These are phyloP conservation scores for Tuber indicum DNA, from an alignment of 495 filamentous ascomycete species.

Conservation along the genomic window DNA sequence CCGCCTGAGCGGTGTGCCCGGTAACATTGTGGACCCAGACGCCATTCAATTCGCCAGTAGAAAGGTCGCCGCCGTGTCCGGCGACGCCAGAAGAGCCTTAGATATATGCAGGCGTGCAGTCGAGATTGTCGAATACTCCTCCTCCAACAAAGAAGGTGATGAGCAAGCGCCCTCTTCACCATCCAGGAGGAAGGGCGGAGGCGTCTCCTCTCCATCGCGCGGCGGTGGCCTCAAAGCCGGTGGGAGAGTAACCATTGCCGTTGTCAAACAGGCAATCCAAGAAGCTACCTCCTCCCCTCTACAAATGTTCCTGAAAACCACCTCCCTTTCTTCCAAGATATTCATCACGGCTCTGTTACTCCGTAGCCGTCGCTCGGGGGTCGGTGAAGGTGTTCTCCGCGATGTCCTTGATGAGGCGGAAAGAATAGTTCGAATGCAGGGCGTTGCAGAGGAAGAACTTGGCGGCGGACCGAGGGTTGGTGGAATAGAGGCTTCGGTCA, in stretches of 20 bases:
- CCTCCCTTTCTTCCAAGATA: constrained; percentile 75
- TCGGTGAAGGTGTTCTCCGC: constrained; percentile 79
- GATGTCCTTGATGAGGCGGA: constrained; percentile 88
- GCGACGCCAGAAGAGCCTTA: constrained; percentile 83
- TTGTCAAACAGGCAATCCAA: constrained; percentile 85
- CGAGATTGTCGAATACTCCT: constrained; percentile 82
- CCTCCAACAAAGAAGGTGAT: constrained; percentile 43
- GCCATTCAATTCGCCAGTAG: constrained; percentile 93
- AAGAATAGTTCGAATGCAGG: constrained; percentile 59
- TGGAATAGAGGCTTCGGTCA: constrained; percentile 64
- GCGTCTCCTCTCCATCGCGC: constrained; percentile 19
- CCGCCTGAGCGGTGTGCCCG: constrained; percentile 75
- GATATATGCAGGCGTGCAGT: constrained; percentile 96
- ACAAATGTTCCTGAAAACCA: constrained; percentile 73
- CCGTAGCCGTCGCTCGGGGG: constrained; percentile 70
- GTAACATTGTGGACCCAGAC: constrained; percentile 84
- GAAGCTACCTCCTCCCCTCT: constrained; percentile 90
- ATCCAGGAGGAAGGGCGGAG: constrained; percentile 13
- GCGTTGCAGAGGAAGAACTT: constrained; percentile 40
- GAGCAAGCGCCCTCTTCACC: constrained; percentile 25
- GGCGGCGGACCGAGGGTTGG: constrained; percentile 51
- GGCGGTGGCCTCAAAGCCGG: constrained; percentile 43
- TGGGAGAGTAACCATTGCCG: constrained; percentile 77
- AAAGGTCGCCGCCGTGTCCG: constrained; percentile 93
- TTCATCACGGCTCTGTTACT: constrained; percentile 75